phyloP scores from a whole-genome alignment of 2,329 filamentous ascomycete genomes.

The Furcasterigmium furcatum region DNA sequence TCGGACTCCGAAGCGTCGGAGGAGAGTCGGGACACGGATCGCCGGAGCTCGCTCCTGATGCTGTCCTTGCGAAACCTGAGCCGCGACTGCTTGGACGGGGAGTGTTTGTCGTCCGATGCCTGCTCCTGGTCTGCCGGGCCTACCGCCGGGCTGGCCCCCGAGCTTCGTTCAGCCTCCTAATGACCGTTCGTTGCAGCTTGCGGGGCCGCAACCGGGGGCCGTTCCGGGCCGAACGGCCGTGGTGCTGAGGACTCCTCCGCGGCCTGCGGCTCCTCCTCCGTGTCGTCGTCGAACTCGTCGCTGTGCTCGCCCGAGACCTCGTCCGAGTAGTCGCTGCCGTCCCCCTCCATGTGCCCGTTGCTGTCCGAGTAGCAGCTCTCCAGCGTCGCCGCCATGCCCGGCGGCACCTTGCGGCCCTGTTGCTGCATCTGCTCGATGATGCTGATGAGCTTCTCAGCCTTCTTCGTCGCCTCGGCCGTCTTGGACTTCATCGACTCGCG shows the following conservation, averaged over 20 bases:
- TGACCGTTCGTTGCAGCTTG: slow-evolving; percentile 39
- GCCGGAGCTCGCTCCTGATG: no score
- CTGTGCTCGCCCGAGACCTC: slow-evolving; percentile 61
- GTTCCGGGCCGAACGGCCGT: slow-evolving; percentile 44
- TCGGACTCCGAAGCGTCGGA: no score
- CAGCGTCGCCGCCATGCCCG: slow-evolving; percentile 59
- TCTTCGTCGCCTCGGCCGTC: slow-evolving; percentile 44
- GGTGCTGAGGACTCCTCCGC: slow-evolving; percentile 26
- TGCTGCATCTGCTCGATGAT: slow-evolving; percentile 97
- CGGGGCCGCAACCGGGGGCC: slow-evolving; percentile 34
- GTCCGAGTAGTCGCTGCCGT: slow-evolving; percentile 63
- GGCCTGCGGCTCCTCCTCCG: slow-evolving; percentile 45
- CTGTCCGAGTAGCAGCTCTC: slow-evolving; percentile 57
- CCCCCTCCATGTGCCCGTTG: slow-evolving; percentile 44
- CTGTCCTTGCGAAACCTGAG: no score
- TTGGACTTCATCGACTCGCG: slow-evolving; percentile 80
- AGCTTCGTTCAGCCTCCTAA: slow-evolving; percentile 23
- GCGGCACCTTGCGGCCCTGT: slow-evolving; percentile 75
- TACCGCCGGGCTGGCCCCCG: slow-evolving; percentile 3
- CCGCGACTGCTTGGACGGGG: no score
- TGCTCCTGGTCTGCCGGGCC: no score
- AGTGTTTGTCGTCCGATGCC: no score
- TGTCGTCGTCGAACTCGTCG: slow-evolving; percentile 63
- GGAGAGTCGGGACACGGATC: no score
- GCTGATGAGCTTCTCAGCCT: slow-evolving; percentile 88